Percentiles rank a stretch among this genome's conserved stretches.
phyloP scores from a whole-genome alignment of 257 asterid species.

The Nicotiana knightiana region DNA sequence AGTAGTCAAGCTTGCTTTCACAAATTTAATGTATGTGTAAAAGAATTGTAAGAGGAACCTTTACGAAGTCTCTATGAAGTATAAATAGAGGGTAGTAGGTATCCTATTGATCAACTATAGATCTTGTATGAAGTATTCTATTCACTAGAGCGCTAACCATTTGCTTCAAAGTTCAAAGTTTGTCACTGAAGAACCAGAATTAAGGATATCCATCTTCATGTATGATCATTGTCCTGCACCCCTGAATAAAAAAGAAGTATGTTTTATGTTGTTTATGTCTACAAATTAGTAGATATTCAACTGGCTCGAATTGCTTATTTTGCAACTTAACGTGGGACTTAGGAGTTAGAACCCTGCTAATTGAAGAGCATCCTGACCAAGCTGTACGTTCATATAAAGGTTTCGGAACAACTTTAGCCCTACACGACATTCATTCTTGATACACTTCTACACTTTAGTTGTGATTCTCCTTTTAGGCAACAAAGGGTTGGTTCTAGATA shows the following conservation, averaged over 20 bases:
- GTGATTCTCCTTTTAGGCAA: not conserved
- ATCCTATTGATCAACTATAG: not conserved
- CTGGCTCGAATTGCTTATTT: not conserved
- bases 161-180: not conserved
- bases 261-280: not conserved
- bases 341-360: not conserved
- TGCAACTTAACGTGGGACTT: not conserved
- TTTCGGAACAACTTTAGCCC: not conserved
- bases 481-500: not conserved
- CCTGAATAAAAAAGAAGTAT: not conserved
- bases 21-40: not conserved
- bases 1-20: constrained; percentile 1
- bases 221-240: not conserved
- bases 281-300: not conserved
- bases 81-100: not conserved
- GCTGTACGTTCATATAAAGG: not conserved
- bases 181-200: not conserved
- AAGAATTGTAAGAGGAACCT: not conserved
- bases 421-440: not conserved
- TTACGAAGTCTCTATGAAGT: not conserved
- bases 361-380: not conserved
- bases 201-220: not conserved
- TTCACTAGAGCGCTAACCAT: not conserved
- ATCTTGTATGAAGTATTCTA: not conserved
- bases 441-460: not conserved